Percentiles rank a stretch among this genome's conserved stretches.
Evolutionary conservation across 1,139 yeast genomes (phyloP).

Genomic region (Fermentozyma sake): DNA sequence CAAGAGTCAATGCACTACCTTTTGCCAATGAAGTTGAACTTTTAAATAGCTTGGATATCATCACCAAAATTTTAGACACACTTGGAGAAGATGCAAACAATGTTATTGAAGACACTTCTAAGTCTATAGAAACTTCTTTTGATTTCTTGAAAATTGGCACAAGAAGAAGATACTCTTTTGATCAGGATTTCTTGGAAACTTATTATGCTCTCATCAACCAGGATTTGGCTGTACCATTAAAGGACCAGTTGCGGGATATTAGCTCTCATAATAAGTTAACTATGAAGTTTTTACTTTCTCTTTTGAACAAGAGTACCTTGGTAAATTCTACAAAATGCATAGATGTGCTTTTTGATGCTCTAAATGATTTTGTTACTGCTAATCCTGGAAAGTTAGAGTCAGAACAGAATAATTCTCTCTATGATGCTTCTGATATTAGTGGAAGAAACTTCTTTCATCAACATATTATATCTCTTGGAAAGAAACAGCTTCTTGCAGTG

Average conservation of each 20-base stretch:
- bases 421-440: constrained; percentile 68
- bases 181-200: constrained; percentile 23
- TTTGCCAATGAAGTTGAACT: constrained; percentile 71
- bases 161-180: constrained; percentile 23
- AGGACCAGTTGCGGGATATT: constrained; percentile 30
- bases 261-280: constrained; percentile 19
- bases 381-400: constrained; percentile 13
- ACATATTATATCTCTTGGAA: constrained; percentile 72
- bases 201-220: constrained; percentile 30
- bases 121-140: constrained; percentile 4
- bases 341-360: constrained; percentile 41
- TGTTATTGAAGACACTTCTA: constrained; percentile 2
- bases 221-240: constrained; percentile 43
- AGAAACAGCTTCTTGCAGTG: constrained; percentile 31
- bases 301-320: constrained; percentile 63
- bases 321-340: constrained; percentile 51
- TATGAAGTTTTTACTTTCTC: constrained; percentile 45
- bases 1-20: constrained; percentile 70
- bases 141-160: constrained; percentile 15
- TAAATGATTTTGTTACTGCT: constrained; percentile 11
- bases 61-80: constrained; percentile 50
- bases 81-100: constrained; percentile 20
- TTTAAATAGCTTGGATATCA: constrained; percentile 46
- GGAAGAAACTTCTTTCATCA: constrained; percentile 85
- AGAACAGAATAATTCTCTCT: constrained; percentile 23